Base-by-base conservation (phyloP, 805 yeast genomes). In the Zygotorulaspora florentina region DNA sequence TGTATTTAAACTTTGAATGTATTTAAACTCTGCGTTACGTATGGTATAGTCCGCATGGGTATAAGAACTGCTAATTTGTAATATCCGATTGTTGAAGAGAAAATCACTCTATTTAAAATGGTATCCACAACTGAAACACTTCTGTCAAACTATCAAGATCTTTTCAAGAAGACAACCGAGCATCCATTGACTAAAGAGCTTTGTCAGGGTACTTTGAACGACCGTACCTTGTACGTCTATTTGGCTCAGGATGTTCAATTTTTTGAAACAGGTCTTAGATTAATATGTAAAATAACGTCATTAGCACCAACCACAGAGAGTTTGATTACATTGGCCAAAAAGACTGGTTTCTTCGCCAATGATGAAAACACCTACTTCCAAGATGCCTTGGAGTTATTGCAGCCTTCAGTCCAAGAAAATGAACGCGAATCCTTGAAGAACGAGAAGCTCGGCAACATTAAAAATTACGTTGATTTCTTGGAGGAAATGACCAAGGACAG, bases 301-400 rank as follows among this genome's bases (percentile, higher is more conserved):
- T 45, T 63, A 31, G 74, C 80, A 40, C 76, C 74, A 40, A 60
- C 68, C 25, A 54, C 65, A 0, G 47, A 60, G 2, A 52, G 77
- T 0, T 62, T 70, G n/a, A 59, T 75, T 18, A 57, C 59, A 0
- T 49, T 78, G 23, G 74, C 76, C 1, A 74, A 74, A 46, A 79
- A 77, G 49, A 68, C 77, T 47, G 82, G 81, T 1, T 74, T 75
- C 50, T 62, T 78, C 29, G 66, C 74, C 11, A 67, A 65, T 36
- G 73, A 69, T 43, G 82, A 77, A 51, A 75, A 76, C 53, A 68
- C 68, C 38, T 77, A 77, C 50, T 77, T 77, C 49, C 53, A 53
- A 11, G 67, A 69, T 31, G 64, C 66, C 20, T 48, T 65, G 34
- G 49, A 57, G 12, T 50, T 71, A 11, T 48, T 64, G 20, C 39